Evolutionary conservation across 495 filamentous ascomycete genomes (phyloP).

Genomic region (Talaromyces liani): DNA sequence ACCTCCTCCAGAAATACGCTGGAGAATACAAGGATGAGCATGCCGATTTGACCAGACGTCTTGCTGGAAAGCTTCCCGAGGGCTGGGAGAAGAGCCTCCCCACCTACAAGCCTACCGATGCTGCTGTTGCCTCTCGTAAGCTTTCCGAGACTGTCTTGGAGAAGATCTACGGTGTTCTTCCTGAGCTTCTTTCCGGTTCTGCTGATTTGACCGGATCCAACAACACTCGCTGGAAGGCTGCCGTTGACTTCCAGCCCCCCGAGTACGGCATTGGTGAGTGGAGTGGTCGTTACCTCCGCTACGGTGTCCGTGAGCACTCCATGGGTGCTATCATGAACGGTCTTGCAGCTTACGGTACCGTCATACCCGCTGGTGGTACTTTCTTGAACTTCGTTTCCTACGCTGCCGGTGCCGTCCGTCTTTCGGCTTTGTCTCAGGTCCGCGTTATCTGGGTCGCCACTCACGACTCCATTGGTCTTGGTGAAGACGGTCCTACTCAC

Average conservation of each 20-base stretch:
- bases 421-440: slow-evolving; percentile 85
- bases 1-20: slow-evolving; percentile 81
- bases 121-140: slow-evolving; percentile 85
- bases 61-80: slow-evolving; percentile 78
- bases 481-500: slow-evolving; percentile 97
- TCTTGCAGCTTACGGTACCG: slow-evolving; percentile 87
- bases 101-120: slow-evolving; percentile 79
- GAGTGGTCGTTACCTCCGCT: slow-evolving; percentile 88
- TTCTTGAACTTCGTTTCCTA: slow-evolving; percentile 99
- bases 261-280: slow-evolving; percentile 77
- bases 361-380: slow-evolving; percentile 89
- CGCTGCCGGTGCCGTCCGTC: slow-evolving; percentile 87
- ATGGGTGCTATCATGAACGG: slow-evolving; percentile 99
- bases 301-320: slow-evolving; percentile 93
- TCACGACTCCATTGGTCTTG: slow-evolving; percentile 98
- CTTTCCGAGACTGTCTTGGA: slow-evolving; percentile 90
- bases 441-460: slow-evolving; percentile 95
- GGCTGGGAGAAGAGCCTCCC: slow-evolving; percentile 96
- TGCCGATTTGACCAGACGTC: slow-evolving; percentile 74
- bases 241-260: slow-evolving; percentile 95
- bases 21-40: slow-evolving; percentile 66
- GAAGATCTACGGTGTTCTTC: slow-evolving; percentile 74
- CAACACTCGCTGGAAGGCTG: slow-evolving; percentile 96
- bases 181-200: slow-evolving; percentile 91
- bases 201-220: slow-evolving; percentile 98